These are phyloP conservation scores for Russula sp. DNA, from an alignment of 768 basidiomycete species.

Conservation along the genomic window DNA sequence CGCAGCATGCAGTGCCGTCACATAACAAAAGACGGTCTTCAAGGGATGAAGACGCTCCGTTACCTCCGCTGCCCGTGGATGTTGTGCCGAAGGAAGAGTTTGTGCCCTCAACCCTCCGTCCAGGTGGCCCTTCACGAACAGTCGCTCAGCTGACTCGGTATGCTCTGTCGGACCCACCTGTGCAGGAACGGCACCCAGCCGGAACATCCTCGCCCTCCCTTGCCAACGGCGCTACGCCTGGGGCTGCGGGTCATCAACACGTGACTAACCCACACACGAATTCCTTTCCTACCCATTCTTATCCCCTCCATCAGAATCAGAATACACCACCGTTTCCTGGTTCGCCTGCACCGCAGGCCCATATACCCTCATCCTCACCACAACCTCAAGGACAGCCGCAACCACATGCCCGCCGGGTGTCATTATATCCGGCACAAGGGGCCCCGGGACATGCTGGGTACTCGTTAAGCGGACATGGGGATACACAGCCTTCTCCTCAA, in stretches of 20 bases:
- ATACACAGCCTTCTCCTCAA: constrained; percentile 11
- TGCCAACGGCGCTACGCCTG: not conserved
- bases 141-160: not conserved
- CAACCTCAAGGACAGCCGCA: not conserved
- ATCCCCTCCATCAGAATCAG: not conserved
- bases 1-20: not conserved
- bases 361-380: not conserved
- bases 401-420: not conserved
- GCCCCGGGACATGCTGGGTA: not conserved
- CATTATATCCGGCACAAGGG: constrained; percentile 1
- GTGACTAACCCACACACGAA: not conserved
- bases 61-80: constrained; percentile 13
- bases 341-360: not conserved
- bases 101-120: constrained; percentile 15
- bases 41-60: not conserved
- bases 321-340: not conserved
- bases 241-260: not conserved
- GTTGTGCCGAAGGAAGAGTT: constrained; percentile 7
- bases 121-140: constrained; percentile 8
- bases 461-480: not conserved
- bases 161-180: not conserved
- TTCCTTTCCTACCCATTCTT: not conserved
- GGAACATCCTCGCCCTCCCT: not conserved
- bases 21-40: not conserved
- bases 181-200: not conserved